Evolutionary conservation across 2,329 filamentous ascomycete genomes (phyloP).

Genomic region (Apiospora rasikravindrae): DNA sequence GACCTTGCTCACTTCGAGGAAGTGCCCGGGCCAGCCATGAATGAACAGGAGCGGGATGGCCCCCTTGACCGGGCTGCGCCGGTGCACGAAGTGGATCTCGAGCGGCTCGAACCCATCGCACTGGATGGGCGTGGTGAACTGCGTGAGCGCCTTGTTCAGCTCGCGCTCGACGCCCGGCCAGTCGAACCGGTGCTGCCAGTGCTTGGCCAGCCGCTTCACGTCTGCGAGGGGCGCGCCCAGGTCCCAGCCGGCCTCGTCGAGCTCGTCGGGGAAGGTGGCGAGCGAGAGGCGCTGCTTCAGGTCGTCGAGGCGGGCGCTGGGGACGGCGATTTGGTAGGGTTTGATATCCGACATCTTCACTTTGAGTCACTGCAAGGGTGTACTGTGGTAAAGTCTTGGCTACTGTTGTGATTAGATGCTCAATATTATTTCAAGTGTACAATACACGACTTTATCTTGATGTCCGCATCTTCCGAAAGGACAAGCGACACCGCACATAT

Average conservation of each 20-base stretch:
- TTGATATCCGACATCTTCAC: constrained; percentile 37
- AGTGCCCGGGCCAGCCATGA: constrained; percentile 66
- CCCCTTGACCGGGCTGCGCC: constrained; percentile 35
- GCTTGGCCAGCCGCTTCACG: constrained; percentile 39
- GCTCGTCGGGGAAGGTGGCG: constrained; percentile 46
- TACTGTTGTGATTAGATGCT: not conserved
- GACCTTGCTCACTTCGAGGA: constrained; percentile 69
- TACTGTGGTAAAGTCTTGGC: not conserved
- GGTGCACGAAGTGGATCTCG: constrained; percentile 46
- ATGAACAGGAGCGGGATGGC: constrained; percentile 41
- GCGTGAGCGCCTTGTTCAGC: constrained; percentile 40
- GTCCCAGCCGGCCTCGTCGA: constrained; percentile 45
- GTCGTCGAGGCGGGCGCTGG: constrained; percentile 38
- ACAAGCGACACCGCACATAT: not conserved
- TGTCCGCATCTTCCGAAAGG: not conserved
- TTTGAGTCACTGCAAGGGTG: not conserved
- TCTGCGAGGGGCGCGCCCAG: constrained; percentile 44
- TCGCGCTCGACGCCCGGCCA: constrained; percentile 42
- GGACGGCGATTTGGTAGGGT: constrained; percentile 41
- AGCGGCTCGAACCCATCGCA: constrained; percentile 43
- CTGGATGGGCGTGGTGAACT: constrained; percentile 42
- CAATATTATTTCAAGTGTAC: not conserved
- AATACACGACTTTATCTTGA: not conserved
- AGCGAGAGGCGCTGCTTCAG: constrained; percentile 41
- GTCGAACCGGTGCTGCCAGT: constrained; percentile 43